Evolutionary conservation across 495 filamentous ascomycete genomes (phyloP).

Genomic region (Tuber calosporum): DNA sequence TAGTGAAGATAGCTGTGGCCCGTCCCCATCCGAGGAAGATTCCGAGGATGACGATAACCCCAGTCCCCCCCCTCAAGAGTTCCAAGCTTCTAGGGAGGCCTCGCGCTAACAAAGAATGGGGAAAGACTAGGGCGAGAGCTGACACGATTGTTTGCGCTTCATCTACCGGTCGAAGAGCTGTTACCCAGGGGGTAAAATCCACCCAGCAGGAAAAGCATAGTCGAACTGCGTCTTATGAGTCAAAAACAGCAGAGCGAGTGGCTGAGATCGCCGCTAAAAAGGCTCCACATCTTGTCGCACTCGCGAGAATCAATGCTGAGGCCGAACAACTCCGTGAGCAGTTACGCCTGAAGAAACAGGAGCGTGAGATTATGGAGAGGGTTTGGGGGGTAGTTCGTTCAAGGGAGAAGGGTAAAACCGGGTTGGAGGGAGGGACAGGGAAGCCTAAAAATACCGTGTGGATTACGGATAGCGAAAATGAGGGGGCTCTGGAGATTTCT

Average conservation of each 20-base stretch:
- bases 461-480: neutral
- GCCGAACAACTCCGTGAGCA: neutral
- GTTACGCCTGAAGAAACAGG: conserved; percentile 1
- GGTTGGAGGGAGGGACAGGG: neutral
- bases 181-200: neutral
- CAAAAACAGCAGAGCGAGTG: neutral
- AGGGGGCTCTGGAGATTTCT: neutral
- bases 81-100: neutral
- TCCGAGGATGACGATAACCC: neutral
- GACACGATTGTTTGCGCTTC: neutral
- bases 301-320: neutral
- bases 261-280: neutral
- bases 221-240: neutral
- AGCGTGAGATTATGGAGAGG: neutral
- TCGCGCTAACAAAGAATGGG: neutral
- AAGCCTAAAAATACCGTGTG: neutral
- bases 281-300: conserved; percentile 1
- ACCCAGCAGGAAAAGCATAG: neutral
- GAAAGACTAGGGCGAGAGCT: neutral
- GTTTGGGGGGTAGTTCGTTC: neutral
- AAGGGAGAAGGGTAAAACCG: neutral
- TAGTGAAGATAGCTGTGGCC: neutral
- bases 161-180: neutral
- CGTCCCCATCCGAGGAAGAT: neutral
- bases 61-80: neutral